Base-by-base conservation (phyloP, 768 basidiomycete genomes). In the Pleurotus tuoliensis region DNA sequence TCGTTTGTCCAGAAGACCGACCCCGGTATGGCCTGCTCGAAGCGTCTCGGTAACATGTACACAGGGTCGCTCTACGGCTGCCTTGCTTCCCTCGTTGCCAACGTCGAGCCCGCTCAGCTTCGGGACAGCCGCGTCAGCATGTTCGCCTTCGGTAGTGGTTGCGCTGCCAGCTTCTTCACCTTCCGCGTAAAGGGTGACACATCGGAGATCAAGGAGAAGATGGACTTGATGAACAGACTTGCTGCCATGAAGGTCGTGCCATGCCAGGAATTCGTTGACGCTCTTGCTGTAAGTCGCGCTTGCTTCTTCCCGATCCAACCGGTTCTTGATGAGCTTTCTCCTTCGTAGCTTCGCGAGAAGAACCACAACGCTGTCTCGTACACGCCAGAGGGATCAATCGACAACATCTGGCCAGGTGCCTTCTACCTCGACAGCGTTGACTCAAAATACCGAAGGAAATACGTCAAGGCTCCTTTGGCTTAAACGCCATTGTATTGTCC, bases 1-100 rank as follows among this genome's bases (percentile, higher is more conserved):
- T 78, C 81, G 20, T 97, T 94, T 73, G 80, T 82, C 57, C 74
- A 80, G 60, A 86, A 87, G 66, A 88, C 94, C 18, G 84, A 84
- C 61, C 90, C 93, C 7, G 81, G 78, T 20, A 94, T 96, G 84
- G 84, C 86, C 56, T 89, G 88, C 76, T 93, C 94, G 24, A 83
- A 85, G 67, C 86, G 94, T 44, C 83, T 96, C 61, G 96, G 97
- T 11, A 98, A 99, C 84, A 96, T 94, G 88, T 98, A 99, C 81
- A 96, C 97, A 12, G 96, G 89, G 11, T 94, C 93, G 13, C 79
- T 99, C 11, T 98, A 95, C 69, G 94, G 93, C 44, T 94, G 94
- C 62, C 84, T 99, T 58, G 90, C 95, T 38, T 93, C 90, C 5
- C 77, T 98, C 22, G 67, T 99, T 43, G 82, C 90, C 44, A 79